Base-by-base conservation (phyloP, 345 rosid genomes). In the Gossypium ekmanianum region DNA sequence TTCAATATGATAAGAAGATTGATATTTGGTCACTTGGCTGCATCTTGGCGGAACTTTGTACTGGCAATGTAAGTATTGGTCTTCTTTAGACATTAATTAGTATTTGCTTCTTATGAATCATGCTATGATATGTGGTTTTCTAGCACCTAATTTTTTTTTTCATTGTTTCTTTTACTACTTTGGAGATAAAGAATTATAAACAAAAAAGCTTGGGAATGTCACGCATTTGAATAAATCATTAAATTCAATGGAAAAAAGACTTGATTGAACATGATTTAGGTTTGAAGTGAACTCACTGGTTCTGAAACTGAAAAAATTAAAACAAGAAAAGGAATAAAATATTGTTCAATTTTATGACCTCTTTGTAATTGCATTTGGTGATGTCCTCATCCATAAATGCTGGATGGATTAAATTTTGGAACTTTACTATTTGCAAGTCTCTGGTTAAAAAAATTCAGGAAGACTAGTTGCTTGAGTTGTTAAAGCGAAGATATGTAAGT, bases 21-120 rank as follows among this genome's bases (percentile, higher is more conserved):
- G 99, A 96, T 17, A 67, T 93, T n/a, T 96, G 99, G 99, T 96
- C 99, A 50, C 98, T 96, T 69, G 99, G 99, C 74, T 96, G 99
- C 87, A 96, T 96, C 78, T 87, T 96, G 87, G 97, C 97, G 4
- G 99, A 96, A 83, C 93, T 96, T 52, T 96, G 99, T 79, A 96
- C 98, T 58, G 99, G 99, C 80, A 96, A 90, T 80, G 99, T 96
- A 89, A 90, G 99, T 85, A 75, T 72, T 69, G 41, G 72, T 74
- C 61, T 65, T 65, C 44, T 71, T 45, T 22, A 41, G 18, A 7
- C 27, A 13, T 10, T 71, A 56, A 71, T 70, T 39, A 41, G 26
- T 55, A 18, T 51, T 51, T 69, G 9, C 72, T 50, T 50, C 26
- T 51, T 70, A 16, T 51, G 59, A 69, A 69, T 20, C 3, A 27